These are phyloP conservation scores for Malassezia obtusa DNA, from an alignment of 1,284 basidiomycete genomes.

Conservation along the genomic window DNA sequence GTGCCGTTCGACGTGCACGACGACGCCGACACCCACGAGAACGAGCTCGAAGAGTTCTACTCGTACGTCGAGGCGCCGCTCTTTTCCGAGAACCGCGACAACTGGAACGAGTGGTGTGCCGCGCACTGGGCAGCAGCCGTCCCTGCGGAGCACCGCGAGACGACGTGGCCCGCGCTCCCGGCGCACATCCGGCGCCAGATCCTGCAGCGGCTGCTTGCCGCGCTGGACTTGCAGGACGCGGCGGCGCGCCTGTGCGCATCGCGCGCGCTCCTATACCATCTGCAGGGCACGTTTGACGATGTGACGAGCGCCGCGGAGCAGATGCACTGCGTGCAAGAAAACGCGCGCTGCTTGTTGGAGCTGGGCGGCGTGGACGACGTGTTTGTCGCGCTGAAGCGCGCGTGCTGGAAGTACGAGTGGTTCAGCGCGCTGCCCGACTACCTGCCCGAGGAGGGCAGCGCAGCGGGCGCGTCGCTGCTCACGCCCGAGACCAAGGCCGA, in stretches of 20 bases:
- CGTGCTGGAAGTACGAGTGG: slow-evolving; percentile 72
- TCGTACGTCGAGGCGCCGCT: slow-evolving; percentile 92
- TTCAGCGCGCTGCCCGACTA: slow-evolving; percentile 43
- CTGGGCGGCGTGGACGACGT: slow-evolving; percentile 76
- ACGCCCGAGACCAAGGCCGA: slow-evolving; percentile 43
- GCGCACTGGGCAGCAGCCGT: slow-evolving; percentile 1
- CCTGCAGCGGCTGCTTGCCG: slow-evolving; percentile 30
- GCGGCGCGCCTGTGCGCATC: slow-evolving; percentile 31
- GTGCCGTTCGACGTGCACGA: slow-evolving; percentile 35
- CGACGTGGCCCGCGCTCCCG: slow-evolving; percentile 34
- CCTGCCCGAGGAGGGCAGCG: slow-evolving; percentile 20
- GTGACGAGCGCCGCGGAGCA: slow-evolving; percentile 85
- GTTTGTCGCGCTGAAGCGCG: slow-evolving; percentile 78
- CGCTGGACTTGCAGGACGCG: slow-evolving; percentile 37
- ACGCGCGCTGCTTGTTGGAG: slow-evolving; percentile 72
- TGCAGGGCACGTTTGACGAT: slow-evolving; percentile 76
- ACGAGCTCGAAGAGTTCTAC: slow-evolving; percentile 96
- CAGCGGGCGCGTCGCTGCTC: slow-evolving; percentile 24
- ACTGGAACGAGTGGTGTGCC: slow-evolving; percentile 61
- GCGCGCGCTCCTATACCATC: slow-evolving; percentile 33
- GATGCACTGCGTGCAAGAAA: slow-evolving; percentile 88
- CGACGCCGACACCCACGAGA: slow-evolving; percentile 86
- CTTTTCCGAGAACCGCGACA: slow-evolving; percentile 73
- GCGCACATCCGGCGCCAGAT: slow-evolving; percentile 27
- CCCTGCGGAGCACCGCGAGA: slow-evolving; percentile 1